Evolutionary conservation across 2,329 filamentous ascomycete species (phyloP), one percentile per base, ranked within the genome.

Genomic region (Ramularia collo-cygni): DNA sequence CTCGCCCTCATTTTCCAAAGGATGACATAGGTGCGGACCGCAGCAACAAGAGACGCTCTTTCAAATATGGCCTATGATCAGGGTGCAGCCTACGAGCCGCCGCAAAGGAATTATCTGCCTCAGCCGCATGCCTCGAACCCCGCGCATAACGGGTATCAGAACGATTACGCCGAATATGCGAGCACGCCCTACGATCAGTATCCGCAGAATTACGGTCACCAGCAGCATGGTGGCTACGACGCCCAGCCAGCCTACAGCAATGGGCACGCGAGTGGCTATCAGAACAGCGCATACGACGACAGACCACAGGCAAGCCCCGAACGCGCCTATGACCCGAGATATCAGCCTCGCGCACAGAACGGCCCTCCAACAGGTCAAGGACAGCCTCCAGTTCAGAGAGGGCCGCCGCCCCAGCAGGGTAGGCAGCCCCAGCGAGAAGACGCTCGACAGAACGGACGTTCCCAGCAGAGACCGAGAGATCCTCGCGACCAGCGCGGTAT

Each of bases 91-190:
- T 54, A 55, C 19, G 45, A 51, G 41, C 50, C 48, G 35, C 50
- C 48, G 24, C 49, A 43, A 12, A 34, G 42, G 43, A 38, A 46
- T 7, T 52, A 55, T 35, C 40, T 43, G 9, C 45, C 33, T 18
- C 15, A 34, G 30, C 43, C 28, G 21, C 46, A 46, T 8, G 39
- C 49, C 6, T 31, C 43, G 8, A 44, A 43, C 27, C 42, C 47
- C 15, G 47, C 31, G 21, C 21, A 89, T 54, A 69, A 67, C 4
- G 81, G 77, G 0, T 87, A 88, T 53, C 66, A 72, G 32, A 85
- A 77, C 69, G 90, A 85, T 74, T 90, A 90, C 62, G 81, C 81
- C 77, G 77, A 85, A 4, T 90, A 79, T 61, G 46, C 43, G n/a
- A 43, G 37, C 37, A 40, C 36, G 10, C 44, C 46, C 6, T 50